Evolutionary conservation across 345 rosid species (phyloP).

Genomic region (Syzygium grande): DNA sequence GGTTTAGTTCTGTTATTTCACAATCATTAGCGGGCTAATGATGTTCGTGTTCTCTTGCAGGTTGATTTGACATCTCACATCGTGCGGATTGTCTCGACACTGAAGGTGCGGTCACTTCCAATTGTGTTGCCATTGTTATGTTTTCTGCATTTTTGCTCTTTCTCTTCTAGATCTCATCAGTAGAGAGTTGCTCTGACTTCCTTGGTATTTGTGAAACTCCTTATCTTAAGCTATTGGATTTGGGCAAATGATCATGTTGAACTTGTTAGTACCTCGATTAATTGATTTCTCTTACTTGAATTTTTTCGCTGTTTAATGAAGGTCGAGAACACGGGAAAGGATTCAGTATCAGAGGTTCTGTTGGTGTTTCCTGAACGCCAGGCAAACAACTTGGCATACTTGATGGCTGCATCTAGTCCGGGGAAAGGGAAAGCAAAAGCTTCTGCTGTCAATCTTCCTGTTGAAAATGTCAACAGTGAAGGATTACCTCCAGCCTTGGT

Average conservation of each 20-base stretch:
- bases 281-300: background rate
- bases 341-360: conserved; percentile 56
- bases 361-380: conserved; percentile 67
- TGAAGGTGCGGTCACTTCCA: conserved; percentile 43
- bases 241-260: background rate
- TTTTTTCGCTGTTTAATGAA: conserved; percentile 5
- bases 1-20: background rate
- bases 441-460: conserved; percentile 32
- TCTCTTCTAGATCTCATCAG: background rate
- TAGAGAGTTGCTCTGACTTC: background rate
- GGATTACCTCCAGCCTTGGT: conserved; percentile 55
- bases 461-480: conserved; percentile 23
- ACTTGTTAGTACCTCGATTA: background rate
- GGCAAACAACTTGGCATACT: conserved; percentile 55
- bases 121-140: background rate
- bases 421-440: conserved; percentile 71
- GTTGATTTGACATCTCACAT: conserved; percentile 81
- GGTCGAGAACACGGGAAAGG: conserved; percentile 71
- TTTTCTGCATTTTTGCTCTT: background rate
- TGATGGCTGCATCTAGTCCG: conserved; percentile 36
- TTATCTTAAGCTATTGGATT: background rate
- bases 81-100: conserved; percentile 53
- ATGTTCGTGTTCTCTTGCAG: conserved; percentile 23
- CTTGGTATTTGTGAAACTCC: background rate
- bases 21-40: background rate